Evolutionary conservation across 2,329 filamentous ascomycete species (phyloP).

Genomic region (Fusarium subglutinans): DNA sequence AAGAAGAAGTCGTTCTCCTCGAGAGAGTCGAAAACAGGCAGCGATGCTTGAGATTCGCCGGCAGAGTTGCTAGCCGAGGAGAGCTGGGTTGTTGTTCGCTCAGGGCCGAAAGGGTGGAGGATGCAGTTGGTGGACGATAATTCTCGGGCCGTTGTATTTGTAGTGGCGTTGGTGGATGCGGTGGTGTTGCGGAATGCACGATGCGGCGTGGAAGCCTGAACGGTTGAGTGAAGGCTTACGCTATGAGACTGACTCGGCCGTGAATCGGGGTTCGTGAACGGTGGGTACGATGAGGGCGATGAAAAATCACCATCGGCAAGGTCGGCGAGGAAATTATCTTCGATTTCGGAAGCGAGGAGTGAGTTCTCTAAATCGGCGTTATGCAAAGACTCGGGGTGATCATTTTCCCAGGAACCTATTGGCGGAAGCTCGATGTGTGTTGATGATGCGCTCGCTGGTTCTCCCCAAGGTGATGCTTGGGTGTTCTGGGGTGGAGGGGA

Average conservation of each 20-base stretch:
- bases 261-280: slow-evolving; percentile 36
- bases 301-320: slow-evolving; percentile 47
- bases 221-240: slow-evolving; percentile 17
- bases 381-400: not conserved
- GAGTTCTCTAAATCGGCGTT: slow-evolving; percentile 6
- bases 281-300: slow-evolving; percentile 50
- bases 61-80: slow-evolving; percentile 34
- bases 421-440: slow-evolving; percentile 5
- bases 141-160: slow-evolving; percentile 17
- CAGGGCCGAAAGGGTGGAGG: slow-evolving; percentile 22
- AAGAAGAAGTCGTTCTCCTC: slow-evolving; percentile 38
- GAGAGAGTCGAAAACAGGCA: slow-evolving; percentile 44
- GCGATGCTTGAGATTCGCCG: slow-evolving; percentile 40
- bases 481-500: not conserved
- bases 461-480: slow-evolving; percentile 6
- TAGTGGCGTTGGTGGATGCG: not conserved
- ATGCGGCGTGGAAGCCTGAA: slow-evolving; percentile 35
- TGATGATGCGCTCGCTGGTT: slow-evolving; percentile 3
- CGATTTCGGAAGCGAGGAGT: slow-evolving; percentile 14
- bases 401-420: slow-evolving; percentile 1
- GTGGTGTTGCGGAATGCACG: slow-evolving; percentile 12
- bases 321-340: slow-evolving; percentile 40
- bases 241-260: slow-evolving; percentile 19
- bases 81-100: slow-evolving; percentile 36
- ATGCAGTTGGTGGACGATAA: slow-evolving; percentile 35